These are phyloP conservation scores for Dunaliella sp. DNA, from an alignment of 139 green algal genomes.

Conservation along the genomic window DNA sequence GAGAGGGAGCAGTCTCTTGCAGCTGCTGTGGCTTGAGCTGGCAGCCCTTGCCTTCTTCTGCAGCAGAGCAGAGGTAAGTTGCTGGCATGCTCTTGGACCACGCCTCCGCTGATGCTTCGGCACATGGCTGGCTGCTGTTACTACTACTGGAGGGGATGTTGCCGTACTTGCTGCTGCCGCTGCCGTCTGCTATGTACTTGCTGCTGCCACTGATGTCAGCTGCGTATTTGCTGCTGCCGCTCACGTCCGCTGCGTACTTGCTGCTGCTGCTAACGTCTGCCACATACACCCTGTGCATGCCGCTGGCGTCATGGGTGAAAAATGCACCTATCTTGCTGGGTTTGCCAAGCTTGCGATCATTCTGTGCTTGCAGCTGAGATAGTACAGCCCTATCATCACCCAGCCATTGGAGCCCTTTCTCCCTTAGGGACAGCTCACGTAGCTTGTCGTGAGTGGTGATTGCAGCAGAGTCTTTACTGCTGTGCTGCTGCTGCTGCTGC, in stretches of 20 bases:
- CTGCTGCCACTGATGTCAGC: not conserved
- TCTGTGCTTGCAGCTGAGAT: not conserved
- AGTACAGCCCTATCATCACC: no score
- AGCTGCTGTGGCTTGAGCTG: not conserved
- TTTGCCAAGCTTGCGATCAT: no score
- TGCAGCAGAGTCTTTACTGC: no score
- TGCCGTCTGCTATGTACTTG: not conserved
- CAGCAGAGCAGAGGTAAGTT: no score
- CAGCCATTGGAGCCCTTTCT: no score
- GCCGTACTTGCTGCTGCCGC: conserved; percentile 1
- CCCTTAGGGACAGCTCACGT: no score
- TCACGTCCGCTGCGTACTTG: not conserved
- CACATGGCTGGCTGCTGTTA: not conserved
- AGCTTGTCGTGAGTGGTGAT: no score
- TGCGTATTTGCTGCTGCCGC: not conserved
- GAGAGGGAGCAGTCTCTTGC: not conserved
- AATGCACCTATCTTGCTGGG: no score
- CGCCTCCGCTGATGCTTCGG: conserved; percentile 7
- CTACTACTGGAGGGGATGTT: not conserved
- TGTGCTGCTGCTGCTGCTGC: no score
- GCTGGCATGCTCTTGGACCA: no score
- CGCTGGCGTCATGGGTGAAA: no score
- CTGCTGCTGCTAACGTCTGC: not conserved
- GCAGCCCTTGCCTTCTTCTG: no score
- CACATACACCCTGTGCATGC: not conserved